phyloP scores from a whole-genome alignment of 1,284 basidiomycete species.

The Hymenochaete sp. region DNA sequence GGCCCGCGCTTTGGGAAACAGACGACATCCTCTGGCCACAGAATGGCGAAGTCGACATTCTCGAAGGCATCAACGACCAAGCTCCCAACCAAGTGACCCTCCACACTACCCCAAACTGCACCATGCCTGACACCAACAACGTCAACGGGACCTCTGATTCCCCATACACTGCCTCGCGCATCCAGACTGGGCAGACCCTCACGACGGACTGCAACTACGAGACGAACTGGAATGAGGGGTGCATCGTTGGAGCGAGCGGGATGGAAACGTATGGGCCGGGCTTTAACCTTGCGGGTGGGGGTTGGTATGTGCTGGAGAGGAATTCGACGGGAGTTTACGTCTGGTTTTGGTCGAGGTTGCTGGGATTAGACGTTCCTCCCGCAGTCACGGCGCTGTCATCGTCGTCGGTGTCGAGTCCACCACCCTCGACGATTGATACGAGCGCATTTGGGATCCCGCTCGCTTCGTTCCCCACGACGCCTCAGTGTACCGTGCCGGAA shows the following conservation, averaged over 20 bases:
- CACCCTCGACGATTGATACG: constrained; percentile 35
- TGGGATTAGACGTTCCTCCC: constrained; percentile 28
- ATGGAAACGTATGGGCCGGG: constrained; percentile 45
- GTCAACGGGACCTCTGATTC: constrained; percentile 38
- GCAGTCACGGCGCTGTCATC: constrained; percentile 29
- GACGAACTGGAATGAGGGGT: constrained; percentile 44
- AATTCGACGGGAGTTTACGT: constrained; percentile 37
- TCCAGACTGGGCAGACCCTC: constrained; percentile 11
- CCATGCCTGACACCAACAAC: constrained; percentile 37
- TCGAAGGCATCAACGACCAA: not conserved
- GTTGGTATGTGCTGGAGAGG: constrained; percentile 52
- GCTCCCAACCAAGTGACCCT: constrained; percentile 50
- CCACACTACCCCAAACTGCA: constrained; percentile 55
- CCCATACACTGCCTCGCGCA: constrained; percentile 21
- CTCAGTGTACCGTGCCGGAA: constrained; percentile 39
- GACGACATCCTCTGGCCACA: not conserved
- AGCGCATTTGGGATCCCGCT: constrained; percentile 44
- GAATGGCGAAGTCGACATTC: constrained; percentile 2
- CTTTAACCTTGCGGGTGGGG: constrained; percentile 56
- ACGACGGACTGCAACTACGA: constrained; percentile 41
- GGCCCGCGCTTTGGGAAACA: too few relatives aligned
- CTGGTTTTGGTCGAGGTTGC: constrained; percentile 45
- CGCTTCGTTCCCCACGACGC: constrained; percentile 48
- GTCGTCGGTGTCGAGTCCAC: constrained; percentile 34
- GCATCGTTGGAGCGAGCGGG: constrained; percentile 45